Conservation (phyloP, 208 protist genomes). For the Herpetomonas samuelpessoai region DNA sequence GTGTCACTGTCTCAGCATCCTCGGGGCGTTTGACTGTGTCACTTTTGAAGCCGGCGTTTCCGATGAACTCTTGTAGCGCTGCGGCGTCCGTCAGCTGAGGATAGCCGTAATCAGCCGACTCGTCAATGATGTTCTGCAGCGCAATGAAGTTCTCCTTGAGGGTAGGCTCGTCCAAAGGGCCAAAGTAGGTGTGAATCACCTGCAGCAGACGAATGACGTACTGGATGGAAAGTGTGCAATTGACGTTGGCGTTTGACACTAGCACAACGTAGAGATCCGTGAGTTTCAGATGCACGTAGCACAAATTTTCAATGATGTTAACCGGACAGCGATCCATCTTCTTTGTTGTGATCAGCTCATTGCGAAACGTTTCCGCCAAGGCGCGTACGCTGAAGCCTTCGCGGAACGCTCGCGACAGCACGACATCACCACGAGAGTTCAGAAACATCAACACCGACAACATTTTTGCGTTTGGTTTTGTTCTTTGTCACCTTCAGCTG, state of each 20-base stretch:
- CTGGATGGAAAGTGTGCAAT: conserved; percentile 84
- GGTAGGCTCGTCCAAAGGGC: conserved; percentile 87
- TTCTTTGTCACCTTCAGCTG: too few species aligned
- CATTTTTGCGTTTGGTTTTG: conserved; percentile 33
- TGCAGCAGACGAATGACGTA: conserved; percentile 85
- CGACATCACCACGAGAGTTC: conserved; percentile 84
- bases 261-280: conserved; percentile 94
- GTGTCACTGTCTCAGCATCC: conserved; percentile 58
- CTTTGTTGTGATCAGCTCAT: conserved; percentile 74
- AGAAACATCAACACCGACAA: conserved; percentile 86
- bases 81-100: conserved; percentile 92
- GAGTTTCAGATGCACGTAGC: conserved; percentile 91
- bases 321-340: conserved; percentile 83
- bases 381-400: conserved; percentile 68
- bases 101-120: conserved; percentile 98
- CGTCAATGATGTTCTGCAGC: conserved; percentile 98
- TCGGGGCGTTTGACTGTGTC: conserved; percentile 37
- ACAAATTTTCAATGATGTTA: conserved; percentile 78
- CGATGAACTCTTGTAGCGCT: conserved; percentile 92
- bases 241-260: conserved; percentile 91
- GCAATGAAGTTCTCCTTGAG: conserved; percentile 96
- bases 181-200: conserved; percentile 93
- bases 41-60: conserved; percentile 56
- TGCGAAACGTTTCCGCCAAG: conserved; percentile 87
- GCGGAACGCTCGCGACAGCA: conserved; percentile 84